These are phyloP conservation scores for Neurospora sp. DNA, from an alignment of 495 filamentous ascomycete genomes.

Conservation along the genomic window DNA sequence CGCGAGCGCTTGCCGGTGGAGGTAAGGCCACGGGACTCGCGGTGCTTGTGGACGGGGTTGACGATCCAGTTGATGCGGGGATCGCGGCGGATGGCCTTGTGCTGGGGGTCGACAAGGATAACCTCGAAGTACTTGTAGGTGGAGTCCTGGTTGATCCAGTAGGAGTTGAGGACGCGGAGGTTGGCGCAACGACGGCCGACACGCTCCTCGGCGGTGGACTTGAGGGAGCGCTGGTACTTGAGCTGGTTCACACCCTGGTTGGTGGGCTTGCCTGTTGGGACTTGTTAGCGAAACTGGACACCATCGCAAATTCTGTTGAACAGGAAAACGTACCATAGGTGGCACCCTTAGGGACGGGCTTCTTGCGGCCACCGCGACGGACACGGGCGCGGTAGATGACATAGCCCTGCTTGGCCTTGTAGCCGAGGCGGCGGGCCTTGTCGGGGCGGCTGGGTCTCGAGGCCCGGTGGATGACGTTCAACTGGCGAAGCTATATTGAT, in stretches of 20 bases:
- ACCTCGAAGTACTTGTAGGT: conserved; percentile 99
- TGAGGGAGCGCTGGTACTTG: conserved; percentile 99
- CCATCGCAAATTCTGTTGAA: not conserved
- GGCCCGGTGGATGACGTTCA: conserved; percentile 98
- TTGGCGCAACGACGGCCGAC: conserved; percentile 98
- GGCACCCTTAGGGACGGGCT: conserved; percentile 91
- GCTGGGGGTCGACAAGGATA: conserved; percentile 98
- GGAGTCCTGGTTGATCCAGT: conserved; percentile 99
- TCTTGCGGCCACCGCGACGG: conserved; percentile 94
- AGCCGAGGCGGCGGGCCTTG: conserved; percentile 98
- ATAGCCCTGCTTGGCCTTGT: conserved; percentile 99
- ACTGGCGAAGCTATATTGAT: conserved; percentile 98
- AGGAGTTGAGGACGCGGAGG: conserved; percentile 97
- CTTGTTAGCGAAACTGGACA: conserved; percentile 12
- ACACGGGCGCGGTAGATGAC: conserved; percentile 99
- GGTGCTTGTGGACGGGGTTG: conserved; percentile 99
- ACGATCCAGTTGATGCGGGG: conserved; percentile 99
- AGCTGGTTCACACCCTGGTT: conserved; percentile 99
- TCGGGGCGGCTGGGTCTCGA: conserved; percentile 96
- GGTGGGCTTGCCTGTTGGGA: conserved; percentile 81
- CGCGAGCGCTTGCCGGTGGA: conserved; percentile 98
- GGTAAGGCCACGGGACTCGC: conserved; percentile 91
- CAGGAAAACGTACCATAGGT: conserved; percentile 68
- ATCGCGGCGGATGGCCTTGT: conserved; percentile 99
- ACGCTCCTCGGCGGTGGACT: conserved; percentile 97